Conservation (phyloP, 2,329 filamentous ascomycete genomes). For the Trichophyton schoenleinii region DNA sequence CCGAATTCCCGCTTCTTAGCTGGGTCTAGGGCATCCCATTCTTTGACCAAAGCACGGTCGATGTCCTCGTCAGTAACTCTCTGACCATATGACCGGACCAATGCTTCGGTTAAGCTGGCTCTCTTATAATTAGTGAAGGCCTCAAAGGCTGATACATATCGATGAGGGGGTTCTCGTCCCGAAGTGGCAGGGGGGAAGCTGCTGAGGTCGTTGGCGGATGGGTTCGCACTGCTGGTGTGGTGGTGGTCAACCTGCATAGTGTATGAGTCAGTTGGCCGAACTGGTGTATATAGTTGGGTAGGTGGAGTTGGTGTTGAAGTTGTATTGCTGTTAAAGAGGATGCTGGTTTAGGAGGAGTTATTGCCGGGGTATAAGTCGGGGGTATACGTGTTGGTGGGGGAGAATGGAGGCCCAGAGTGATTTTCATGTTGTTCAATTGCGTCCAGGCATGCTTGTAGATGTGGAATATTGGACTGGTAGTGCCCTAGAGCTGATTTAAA, state of each 20-base stretch:
- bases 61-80: conserved; percentile 12
- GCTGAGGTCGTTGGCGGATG: conserved; percentile 1
- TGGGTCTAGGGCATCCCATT: conserved; percentile 16
- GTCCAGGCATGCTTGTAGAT: background rate
- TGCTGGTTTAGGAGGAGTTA: background rate
- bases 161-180: conserved; percentile 6
- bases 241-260: background rate
- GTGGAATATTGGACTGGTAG: too few species aligned
- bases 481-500: too few species aligned
- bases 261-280: conserved; percentile 4
- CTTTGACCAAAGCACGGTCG: conserved; percentile 10
- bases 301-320: background rate
- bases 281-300: background rate
- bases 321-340: background rate
- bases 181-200: conserved; percentile 4
- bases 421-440: conserved; percentile 1
- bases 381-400: conserved; percentile 3
- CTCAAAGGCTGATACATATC: conserved; percentile 15
- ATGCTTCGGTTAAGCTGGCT: conserved; percentile 9
- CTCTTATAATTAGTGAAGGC: conserved; percentile 14
- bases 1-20: conserved; percentile 22
- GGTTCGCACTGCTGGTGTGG: background rate
- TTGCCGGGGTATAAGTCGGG: conserved; percentile 3
- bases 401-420: conserved; percentile 4
- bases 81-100: conserved; percentile 11